Percentiles rank a stretch among this genome's conserved stretches.
These are phyloP conservation scores for Solanum chacoense DNA, from an alignment of 305 asterid genomes.

Conservation along the genomic window DNA sequence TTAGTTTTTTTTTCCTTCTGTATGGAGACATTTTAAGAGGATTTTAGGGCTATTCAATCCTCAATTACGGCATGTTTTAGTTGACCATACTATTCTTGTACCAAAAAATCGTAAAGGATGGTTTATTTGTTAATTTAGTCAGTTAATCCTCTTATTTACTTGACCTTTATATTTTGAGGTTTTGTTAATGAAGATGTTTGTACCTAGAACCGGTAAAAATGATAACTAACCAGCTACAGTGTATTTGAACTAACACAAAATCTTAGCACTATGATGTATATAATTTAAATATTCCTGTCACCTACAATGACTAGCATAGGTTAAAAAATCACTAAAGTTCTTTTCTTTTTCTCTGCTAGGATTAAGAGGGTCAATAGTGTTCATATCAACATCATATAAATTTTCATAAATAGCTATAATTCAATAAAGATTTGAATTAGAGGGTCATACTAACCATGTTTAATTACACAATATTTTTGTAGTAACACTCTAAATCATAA, in stretches of 20 bases:
- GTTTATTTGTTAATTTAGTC: background rate
- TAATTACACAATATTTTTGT: background rate
- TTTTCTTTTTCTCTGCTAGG: background rate
- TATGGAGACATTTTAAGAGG: slow-evolving; percentile 3
- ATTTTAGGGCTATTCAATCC: slow-evolving; percentile 3
- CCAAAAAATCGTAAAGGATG: background rate
- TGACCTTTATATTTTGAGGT: background rate
- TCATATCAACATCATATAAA: background rate
- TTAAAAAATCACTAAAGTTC: background rate
- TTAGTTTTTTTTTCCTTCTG: slow-evolving; percentile 1
- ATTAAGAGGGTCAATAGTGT: background rate
- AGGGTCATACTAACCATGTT: background rate
- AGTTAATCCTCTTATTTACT: background rate
- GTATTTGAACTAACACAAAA: background rate
- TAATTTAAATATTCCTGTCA: background rate
- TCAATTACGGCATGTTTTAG: slow-evolving; percentile 10
- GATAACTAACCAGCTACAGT: background rate
- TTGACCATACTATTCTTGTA: slow-evolving; percentile 1
- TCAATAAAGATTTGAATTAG: background rate
- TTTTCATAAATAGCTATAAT: background rate
- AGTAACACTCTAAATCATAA: background rate
- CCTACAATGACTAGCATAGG: background rate
- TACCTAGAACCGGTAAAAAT: background rate
- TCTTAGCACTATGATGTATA: background rate
- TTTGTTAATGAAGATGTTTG: background rate